A percentile compares a stretch with the other conserved stretches of the same genome.
These are phyloP conservation scores for Ustilago esculenta DNA, from an alignment of 1,284 basidiomycete genomes.

Conservation along the genomic window DNA sequence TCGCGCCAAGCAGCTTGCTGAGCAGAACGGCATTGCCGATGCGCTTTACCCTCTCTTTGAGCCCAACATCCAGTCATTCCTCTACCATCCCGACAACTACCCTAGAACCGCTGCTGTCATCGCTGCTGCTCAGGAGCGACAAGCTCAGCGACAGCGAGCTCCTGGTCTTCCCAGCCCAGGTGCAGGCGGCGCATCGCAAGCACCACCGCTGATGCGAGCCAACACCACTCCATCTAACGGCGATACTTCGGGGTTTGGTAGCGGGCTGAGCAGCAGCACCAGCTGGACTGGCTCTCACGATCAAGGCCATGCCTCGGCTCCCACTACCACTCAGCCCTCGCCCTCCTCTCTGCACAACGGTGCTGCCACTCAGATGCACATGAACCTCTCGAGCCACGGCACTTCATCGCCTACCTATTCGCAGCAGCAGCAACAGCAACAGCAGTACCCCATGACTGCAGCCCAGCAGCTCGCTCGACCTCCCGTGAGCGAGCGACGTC, in stretches of 20 bases:
- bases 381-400: slow-evolving; percentile 46
- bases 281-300: slow-evolving; percentile 50
- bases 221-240: slow-evolving; percentile 53
- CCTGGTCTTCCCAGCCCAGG: slow-evolving; percentile 50
- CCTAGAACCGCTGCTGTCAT: slow-evolving; percentile 65
- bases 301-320: slow-evolving; percentile 46
- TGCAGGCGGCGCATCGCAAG: slow-evolving; percentile 35
- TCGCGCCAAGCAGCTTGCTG: slow-evolving; percentile 64
- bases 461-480: slow-evolving; percentile 46
- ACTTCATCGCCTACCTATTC: slow-evolving; percentile 47
- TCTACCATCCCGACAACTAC: slow-evolving; percentile 67
- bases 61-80: slow-evolving; percentile 66
- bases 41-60: slow-evolving; percentile 66
- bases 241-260: slow-evolving; percentile 43
- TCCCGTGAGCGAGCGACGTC: slow-evolving; percentile 37
- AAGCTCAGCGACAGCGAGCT: slow-evolving; percentile 54
- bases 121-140: slow-evolving; percentile 65
- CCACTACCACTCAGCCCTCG: slow-evolving; percentile 47
- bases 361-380: slow-evolving; percentile 43
- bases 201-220: slow-evolving; percentile 54
- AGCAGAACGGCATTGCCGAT: slow-evolving; percentile 64
- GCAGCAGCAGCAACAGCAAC: slow-evolving; percentile 24
- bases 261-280: slow-evolving; percentile 38
- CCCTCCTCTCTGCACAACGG: slow-evolving; percentile 46
- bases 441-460: slow-evolving; percentile 39